Percentiles rank a stretch among this genome's conserved stretches.
phyloP scores from a whole-genome alignment of 192 early-diverging fungal species.

The Umbelopsis sp. region DNA sequence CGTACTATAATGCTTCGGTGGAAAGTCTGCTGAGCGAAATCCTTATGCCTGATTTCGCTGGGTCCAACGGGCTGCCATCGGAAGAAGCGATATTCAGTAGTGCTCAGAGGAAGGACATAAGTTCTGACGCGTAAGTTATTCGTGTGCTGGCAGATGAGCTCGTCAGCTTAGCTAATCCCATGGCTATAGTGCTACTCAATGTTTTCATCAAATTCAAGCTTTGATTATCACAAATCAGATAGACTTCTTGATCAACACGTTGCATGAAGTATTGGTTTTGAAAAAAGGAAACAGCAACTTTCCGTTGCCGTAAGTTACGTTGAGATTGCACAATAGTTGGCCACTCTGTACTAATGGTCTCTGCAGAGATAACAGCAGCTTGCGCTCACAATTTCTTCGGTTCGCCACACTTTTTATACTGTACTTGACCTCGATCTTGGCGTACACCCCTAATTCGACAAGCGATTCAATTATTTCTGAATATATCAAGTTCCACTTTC shows the following conservation, averaged over 20 bases:
- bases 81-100: constrained; percentile 18
- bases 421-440: constrained; percentile 59
- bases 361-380: neutral
- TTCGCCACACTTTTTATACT: constrained; percentile 72
- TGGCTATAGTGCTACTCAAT: neutral
- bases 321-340: neutral
- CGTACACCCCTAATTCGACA: constrained; percentile 42
- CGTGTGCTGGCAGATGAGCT: neutral
- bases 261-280: neutral
- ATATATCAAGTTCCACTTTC: constrained; percentile 49
- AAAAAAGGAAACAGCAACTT: neutral
- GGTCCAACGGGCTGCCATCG: constrained; percentile 1
- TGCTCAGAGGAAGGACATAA: constrained; percentile 9
- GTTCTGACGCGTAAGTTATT: constrained; percentile 27
- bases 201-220: constrained; percentile 56
- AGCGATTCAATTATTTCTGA: constrained; percentile 54
- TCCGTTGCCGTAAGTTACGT: neutral
- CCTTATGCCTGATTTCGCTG: constrained; percentile 3
- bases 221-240: constrained; percentile 50
- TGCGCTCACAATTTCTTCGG: constrained; percentile 61
- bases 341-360: too few relatives aligned
- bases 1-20: constrained; percentile 71
- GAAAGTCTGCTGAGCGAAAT: constrained; percentile 60
- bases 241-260: constrained; percentile 34
- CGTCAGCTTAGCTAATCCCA: neutral